Evolutionary conservation across 176 grass and related monocot species (phyloP).

Genomic region (Triticum timopheevii): DNA sequence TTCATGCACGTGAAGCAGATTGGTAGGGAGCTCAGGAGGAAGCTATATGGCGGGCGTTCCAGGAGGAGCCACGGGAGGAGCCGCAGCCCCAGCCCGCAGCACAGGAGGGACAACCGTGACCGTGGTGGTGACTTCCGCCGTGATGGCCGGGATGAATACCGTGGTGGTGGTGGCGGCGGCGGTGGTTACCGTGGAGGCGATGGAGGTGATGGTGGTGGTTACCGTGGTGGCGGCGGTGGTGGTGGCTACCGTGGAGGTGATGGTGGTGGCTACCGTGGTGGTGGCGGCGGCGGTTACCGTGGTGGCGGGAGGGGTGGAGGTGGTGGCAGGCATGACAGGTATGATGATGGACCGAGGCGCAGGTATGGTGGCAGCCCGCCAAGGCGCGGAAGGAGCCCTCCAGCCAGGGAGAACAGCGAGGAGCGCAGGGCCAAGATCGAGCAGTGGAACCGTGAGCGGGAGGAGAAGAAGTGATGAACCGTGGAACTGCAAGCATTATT

Average conservation of each 20-base stretch:
- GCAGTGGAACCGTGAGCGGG: conserved; percentile 73
- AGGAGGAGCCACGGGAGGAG: conserved; percentile 52
- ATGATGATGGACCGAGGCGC: conserved; percentile 50
- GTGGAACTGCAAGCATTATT: no score
- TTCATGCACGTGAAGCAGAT: conserved; percentile 72
- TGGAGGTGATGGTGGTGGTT: neutral
- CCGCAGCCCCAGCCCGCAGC: conserved; percentile 47
- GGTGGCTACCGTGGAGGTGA: conserved; percentile 21
- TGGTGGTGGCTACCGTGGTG: conserved; percentile 10
- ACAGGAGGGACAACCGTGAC: conserved; percentile 48
- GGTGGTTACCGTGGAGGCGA: conserved; percentile 17
- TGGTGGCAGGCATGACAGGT: conserved; percentile 51
- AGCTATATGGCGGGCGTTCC: conserved; percentile 43
- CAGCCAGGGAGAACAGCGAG: conserved; percentile 62
- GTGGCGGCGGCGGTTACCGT: conserved; percentile 24
- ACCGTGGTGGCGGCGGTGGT: conserved; percentile 27
- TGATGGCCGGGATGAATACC: conserved; percentile 21
- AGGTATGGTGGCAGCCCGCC: conserved; percentile 56
- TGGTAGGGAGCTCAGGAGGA: conserved; percentile 58
- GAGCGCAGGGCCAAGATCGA: conserved; percentile 74
- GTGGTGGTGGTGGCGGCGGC: conserved; percentile 23
- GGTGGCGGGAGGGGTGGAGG: neutral
- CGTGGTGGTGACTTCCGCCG: conserved; percentile 39
- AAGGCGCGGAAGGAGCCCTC: conserved; percentile 45
- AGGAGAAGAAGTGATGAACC: conserved; percentile 39